A percentile compares a stretch with the other conserved stretches of the same genome.
Conservation (phyloP, 2,329 filamentous ascomycete species). For the Helminthosporium solani region DNA sequence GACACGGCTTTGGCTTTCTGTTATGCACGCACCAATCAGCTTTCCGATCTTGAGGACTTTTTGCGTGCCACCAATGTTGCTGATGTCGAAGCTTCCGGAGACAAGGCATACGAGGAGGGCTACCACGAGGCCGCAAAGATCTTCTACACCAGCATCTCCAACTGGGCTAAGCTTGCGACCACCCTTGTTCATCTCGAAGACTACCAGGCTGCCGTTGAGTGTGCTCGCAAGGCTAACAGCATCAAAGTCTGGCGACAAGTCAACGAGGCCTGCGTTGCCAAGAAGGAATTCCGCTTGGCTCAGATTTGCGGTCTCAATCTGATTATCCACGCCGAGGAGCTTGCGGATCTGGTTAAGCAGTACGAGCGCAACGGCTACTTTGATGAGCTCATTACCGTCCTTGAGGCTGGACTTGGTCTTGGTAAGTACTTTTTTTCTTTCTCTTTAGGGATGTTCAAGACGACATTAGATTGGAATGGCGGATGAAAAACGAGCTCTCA, state of each 20-base stretch:
- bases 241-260: slow-evolving; percentile 99
- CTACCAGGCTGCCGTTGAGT: slow-evolving; percentile 97
- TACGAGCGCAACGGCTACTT: slow-evolving; percentile 98
- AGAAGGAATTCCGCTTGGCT: slow-evolving; percentile 98
- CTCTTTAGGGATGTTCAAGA: too few relatives aligned
- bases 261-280: slow-evolving; percentile 90
- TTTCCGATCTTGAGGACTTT: slow-evolving; percentile 94
- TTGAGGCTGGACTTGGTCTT: slow-evolving; percentile 92
- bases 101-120: slow-evolving; percentile 95
- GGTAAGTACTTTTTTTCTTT: too few relatives aligned
- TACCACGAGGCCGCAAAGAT: slow-evolving; percentile 97
- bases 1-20: slow-evolving; percentile 94
- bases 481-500: too few relatives aligned
- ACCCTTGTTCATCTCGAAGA: slow-evolving; percentile 96
- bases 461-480: too few relatives aligned
- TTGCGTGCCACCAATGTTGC: slow-evolving; percentile 89
- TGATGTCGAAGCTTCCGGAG: slow-evolving; percentile 92
- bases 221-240: slow-evolving; percentile 96
- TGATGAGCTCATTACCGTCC: slow-evolving; percentile 90
- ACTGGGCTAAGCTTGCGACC: slow-evolving; percentile 98
- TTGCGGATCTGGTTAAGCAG: slow-evolving; percentile 89
- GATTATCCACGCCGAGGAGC: slow-evolving; percentile 94
- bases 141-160: slow-evolving; percentile 96
- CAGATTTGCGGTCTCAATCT: slow-evolving; percentile 99
- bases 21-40: slow-evolving; percentile 87